Evolutionary conservation across 108 stramenopile species (phyloP).

Genomic region (Pseudonitzschia pungens): DNA sequence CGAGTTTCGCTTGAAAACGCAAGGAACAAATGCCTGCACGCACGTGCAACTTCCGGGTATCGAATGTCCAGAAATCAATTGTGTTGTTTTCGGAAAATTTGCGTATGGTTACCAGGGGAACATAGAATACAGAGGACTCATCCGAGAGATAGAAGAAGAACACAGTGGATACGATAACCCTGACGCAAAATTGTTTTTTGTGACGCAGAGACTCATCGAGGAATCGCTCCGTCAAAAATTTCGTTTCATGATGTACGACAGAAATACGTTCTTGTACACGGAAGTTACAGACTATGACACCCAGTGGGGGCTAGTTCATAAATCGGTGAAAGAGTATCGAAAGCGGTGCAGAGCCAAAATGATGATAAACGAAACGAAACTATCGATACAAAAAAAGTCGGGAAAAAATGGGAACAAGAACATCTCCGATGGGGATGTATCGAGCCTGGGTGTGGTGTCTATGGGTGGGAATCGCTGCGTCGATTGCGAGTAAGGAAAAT

Average conservation of each 20-base stretch:
- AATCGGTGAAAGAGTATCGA: not conserved
- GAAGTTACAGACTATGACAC: not conserved
- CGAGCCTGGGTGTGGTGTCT: too few species aligned
- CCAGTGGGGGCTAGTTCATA: not conserved
- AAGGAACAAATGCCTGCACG: not conserved
- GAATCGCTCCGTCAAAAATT: slow-evolving; percentile 1
- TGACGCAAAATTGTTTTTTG: not conserved
- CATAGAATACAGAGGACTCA: slow-evolving; percentile 4
- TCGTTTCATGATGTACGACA: slow-evolving; percentile 13
- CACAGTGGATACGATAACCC: not conserved
- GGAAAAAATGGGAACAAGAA: not conserved
- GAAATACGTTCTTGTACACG: slow-evolving; percentile 1
- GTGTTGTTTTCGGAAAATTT: slow-evolving; percentile 8
- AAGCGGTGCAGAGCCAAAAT: not conserved
- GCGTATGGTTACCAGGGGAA: slow-evolving; percentile 4
- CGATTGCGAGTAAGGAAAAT: too few species aligned
- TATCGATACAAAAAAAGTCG: not conserved
- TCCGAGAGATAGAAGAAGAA: not conserved
- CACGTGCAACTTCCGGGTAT: not conserved
- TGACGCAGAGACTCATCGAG: not conserved
- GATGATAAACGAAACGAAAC: slow-evolving; percentile 5
- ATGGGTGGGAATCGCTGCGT: too few species aligned
- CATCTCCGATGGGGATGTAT: not conserved
- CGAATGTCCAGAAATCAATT: slow-evolving; percentile 18
- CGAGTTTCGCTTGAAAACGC: not conserved